Evolutionary conservation across 2,329 filamentous ascomycete species (phyloP).

Genomic region (Phaeomoniella chlamydospora): DNA sequence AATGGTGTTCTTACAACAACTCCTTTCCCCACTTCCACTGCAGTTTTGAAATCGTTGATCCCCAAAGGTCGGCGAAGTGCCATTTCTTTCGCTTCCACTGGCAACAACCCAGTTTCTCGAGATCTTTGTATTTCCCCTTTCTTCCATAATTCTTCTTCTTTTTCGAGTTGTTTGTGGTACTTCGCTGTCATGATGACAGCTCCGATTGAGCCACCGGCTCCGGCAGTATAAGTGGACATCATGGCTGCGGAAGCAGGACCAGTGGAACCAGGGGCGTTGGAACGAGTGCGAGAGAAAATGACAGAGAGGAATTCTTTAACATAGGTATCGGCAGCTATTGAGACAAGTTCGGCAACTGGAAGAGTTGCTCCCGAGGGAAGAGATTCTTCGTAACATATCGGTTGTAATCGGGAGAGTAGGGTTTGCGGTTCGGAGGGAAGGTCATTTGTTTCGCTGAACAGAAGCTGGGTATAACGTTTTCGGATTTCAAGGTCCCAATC

Average conservation of each 20-base stretch:
- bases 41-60: conserved; percentile 64
- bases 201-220: conserved; percentile 35
- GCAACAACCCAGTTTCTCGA: conserved; percentile 57
- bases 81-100: conserved; percentile 65
- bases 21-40: conserved; percentile 60
- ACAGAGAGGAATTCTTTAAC: conserved; percentile 45
- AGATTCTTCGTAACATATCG: conserved; percentile 52
- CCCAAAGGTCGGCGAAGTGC: conserved; percentile 57
- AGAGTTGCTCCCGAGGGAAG: conserved; percentile 37
- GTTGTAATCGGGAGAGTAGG: conserved; percentile 44
- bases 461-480: conserved; percentile 47
- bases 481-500: conserved; percentile 53
- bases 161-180: conserved; percentile 59
- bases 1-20: conserved; percentile 67
- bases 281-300: conserved; percentile 38
- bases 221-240: conserved; percentile 49
- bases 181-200: conserved; percentile 58
- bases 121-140: conserved; percentile 63
- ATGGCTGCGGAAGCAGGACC: conserved; percentile 48
- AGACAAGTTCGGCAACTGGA: conserved; percentile 44
- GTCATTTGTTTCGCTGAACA: conserved; percentile 47
- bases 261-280: conserved; percentile 34
- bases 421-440: conserved; percentile 41
- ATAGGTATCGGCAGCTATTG: conserved; percentile 46
- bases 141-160: conserved; percentile 59